phyloP scores from a whole-genome alignment of 1,284 basidiomycete genomes.

The Ustilago xerochloae region DNA sequence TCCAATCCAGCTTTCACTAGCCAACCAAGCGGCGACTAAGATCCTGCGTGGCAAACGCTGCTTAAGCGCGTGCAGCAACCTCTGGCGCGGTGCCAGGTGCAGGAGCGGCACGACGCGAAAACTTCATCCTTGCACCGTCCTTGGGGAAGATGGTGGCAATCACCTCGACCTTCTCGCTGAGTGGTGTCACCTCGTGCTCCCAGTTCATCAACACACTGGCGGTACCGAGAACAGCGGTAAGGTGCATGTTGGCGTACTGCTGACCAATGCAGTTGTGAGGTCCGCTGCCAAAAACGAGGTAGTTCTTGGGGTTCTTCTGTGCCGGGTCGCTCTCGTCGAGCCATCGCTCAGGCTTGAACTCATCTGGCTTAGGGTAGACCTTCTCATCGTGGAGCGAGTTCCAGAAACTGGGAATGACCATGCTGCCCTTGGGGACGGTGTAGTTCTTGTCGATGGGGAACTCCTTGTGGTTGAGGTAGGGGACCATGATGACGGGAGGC shows the following conservation, averaged over 20 bases:
- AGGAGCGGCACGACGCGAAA: conserved; percentile 69
- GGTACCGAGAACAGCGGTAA: conserved; percentile 85
- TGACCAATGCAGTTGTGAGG: conserved; percentile 85
- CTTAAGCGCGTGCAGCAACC: conserved; percentile 55
- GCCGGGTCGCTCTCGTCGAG: conserved; percentile 86
- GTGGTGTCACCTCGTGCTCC: conserved; percentile 84
- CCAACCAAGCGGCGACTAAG: no score
- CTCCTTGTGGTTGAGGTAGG: conserved; percentile 87
- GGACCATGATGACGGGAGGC: conserved; percentile 83
- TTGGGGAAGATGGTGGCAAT: conserved; percentile 82
- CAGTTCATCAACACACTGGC: conserved; percentile 86
- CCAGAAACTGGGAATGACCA: conserved; percentile 98
- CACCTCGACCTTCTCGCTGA: conserved; percentile 78
- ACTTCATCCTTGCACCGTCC: conserved; percentile 86
- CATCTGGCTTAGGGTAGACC: conserved; percentile 87
- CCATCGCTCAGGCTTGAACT: conserved; percentile 90
- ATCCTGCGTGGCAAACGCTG: no score
- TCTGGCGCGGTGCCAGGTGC: conserved; percentile 52
- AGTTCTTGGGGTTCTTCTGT: conserved; percentile 90
- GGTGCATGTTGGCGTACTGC: conserved; percentile 93
- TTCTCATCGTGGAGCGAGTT: conserved; percentile 86
- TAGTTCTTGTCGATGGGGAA: conserved; percentile 92
- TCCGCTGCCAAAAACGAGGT: conserved; percentile 92
- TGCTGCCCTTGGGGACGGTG: conserved; percentile 88
- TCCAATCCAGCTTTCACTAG: no score